phyloP scores from a whole-genome alignment of 1,139 yeast species.

The Suhomyces yuchorum region DNA sequence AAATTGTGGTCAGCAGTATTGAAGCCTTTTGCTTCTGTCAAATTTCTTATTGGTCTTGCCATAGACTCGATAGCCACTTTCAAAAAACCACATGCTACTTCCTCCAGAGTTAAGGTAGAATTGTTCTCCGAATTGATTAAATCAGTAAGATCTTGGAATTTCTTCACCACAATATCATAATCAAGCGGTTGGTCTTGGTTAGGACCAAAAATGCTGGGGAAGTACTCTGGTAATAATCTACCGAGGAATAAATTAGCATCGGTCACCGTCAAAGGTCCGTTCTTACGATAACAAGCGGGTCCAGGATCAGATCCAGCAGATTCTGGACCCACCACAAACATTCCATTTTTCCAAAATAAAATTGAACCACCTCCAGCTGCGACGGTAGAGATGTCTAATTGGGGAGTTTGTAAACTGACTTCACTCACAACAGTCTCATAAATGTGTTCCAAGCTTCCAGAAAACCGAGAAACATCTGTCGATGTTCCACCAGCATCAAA shows the following conservation, averaged over 20 bases:
- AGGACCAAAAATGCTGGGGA: constrained; percentile 49
- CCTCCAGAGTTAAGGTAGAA: constrained; percentile 34
- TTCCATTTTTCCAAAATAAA: constrained; percentile 47
- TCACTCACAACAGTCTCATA: constrained; percentile 49
- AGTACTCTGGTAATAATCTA: constrained; percentile 41
- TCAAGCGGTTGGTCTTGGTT: constrained; percentile 44
- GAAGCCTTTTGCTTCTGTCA: constrained; percentile 48
- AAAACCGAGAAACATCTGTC: constrained; percentile 48
- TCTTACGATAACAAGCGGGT: constrained; percentile 49
- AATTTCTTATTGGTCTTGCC: constrained; percentile 49
- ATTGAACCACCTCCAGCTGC: constrained; percentile 54
- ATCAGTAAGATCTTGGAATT: constrained; percentile 36
- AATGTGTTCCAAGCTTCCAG: constrained; percentile 44
- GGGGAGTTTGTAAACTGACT: constrained; percentile 48
- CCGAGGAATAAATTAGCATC: constrained; percentile 50
- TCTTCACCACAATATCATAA: constrained; percentile 30
- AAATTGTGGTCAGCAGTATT: constrained; percentile 44
- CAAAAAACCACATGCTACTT: constrained; percentile 47
- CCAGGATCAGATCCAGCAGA: constrained; percentile 53
- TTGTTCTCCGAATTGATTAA: constrained; percentile 34
- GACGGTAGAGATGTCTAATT: constrained; percentile 48
- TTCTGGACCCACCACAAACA: constrained; percentile 52
- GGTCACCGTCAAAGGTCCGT: constrained; percentile 50
- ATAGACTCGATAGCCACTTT: constrained; percentile 49
- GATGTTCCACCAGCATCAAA: constrained; percentile 54